A percentile compares a stretch with the other conserved stretches of the same genome.
These are phyloP conservation scores for Mycena belliarum DNA, from an alignment of 768 basidiomycete genomes.

Conservation along the genomic window DNA sequence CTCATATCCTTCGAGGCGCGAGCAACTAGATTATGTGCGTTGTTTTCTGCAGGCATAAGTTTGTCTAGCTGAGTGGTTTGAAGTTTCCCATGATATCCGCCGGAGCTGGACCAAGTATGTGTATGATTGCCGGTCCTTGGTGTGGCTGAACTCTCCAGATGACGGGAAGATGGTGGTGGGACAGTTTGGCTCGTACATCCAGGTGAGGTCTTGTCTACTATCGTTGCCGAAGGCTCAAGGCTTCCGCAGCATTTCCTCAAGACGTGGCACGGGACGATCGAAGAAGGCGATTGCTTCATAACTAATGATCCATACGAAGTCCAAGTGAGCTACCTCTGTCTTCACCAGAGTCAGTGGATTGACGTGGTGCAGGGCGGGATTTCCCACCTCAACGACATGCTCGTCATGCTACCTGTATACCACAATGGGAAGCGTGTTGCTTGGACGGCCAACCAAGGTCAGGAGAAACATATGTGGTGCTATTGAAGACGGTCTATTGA, in stretches of 20 bases:
- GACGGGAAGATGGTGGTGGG: slow-evolving; percentile 32
- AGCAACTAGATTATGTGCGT: slow-evolving; percentile 26
- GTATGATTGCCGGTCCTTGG: neutral
- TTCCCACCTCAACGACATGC: slow-evolving; percentile 33
- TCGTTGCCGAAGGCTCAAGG: neutral
- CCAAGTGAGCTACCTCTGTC: neutral
- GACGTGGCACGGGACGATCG: slow-evolving; percentile 31
- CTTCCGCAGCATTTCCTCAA: slow-evolving; percentile 25
- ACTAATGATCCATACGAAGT: slow-evolving; percentile 33
- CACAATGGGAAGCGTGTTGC: slow-evolving; percentile 29
- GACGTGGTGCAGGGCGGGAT: slow-evolving; percentile 24
- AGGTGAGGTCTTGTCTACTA: slow-evolving; percentile 10
- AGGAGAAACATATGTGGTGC: neutral
- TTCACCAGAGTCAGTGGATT: neutral
- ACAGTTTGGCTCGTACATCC: slow-evolving; percentile 33
- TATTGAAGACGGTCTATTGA: neutral
- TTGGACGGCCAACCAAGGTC: slow-evolving; percentile 30
- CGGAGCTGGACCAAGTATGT: slow-evolving; percentile 26
- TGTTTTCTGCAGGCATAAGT: neutral
- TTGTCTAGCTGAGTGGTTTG: slow-evolving; percentile 10
- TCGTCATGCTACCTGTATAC: slow-evolving; percentile 30
- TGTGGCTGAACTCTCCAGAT: slow-evolving; percentile 3
- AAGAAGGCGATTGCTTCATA: slow-evolving; percentile 29
- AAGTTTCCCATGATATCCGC: slow-evolving; percentile 34
- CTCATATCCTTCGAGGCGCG: slow-evolving; percentile 18